A percentile compares a stretch with the other conserved stretches of the same genome.
phyloP scores from a whole-genome alignment of 1,284 basidiomycete genomes.

The Anthracocystis walkeri region DNA sequence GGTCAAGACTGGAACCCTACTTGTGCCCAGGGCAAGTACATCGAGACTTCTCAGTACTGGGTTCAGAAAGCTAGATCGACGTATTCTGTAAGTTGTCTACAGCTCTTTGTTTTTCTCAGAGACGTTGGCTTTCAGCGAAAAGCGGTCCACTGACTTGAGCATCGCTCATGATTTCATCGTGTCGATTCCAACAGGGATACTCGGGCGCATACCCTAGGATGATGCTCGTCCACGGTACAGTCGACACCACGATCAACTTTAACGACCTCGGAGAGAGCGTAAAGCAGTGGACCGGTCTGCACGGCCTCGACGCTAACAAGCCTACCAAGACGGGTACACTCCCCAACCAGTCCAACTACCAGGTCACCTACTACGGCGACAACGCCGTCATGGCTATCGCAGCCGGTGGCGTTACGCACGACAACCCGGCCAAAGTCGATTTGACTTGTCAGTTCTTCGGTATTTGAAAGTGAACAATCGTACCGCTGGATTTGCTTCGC shows the following conservation, averaged over 20 bases:
- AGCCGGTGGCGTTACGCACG: constrained; percentile 26
- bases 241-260: constrained; percentile 20
- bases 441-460: constrained; percentile 23
- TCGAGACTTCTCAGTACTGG: too few relatives aligned
- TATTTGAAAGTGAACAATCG: background rate
- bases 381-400: constrained; percentile 19
- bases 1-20: too few relatives aligned
- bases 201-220: constrained; percentile 14
- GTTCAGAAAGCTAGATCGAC: too few relatives aligned
- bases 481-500: too few relatives aligned
- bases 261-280: constrained; percentile 25
- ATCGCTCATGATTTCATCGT: background rate
- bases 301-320: constrained; percentile 11
- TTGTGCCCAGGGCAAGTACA: too few relatives aligned
- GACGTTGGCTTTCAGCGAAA: background rate
- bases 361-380: too few relatives aligned
- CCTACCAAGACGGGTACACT: background rate
- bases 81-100: constrained; percentile 1
- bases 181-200: constrained; percentile 7
- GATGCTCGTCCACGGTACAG: constrained; percentile 32
- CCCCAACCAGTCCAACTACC: too few relatives aligned
- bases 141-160: background rate
- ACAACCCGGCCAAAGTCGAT: constrained; percentile 24
- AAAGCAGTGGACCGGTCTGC: constrained; percentile 31
- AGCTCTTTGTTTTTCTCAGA: too few relatives aligned